Base-by-base conservation (phyloP, 495 filamentous ascomycete genomes). In the Lasiosphaeria miniovina region DNA sequence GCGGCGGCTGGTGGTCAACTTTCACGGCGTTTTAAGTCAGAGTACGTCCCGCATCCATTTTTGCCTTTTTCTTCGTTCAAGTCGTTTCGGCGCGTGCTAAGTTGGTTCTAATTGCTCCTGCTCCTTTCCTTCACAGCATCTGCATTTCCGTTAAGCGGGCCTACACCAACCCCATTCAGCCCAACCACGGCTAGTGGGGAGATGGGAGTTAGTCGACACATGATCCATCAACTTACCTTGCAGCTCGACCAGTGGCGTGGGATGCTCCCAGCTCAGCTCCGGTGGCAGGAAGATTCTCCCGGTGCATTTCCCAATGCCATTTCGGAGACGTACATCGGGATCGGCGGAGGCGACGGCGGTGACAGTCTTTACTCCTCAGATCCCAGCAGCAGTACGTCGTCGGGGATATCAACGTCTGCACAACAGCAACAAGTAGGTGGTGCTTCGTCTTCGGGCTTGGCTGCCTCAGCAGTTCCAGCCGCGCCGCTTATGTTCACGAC, bases 181-280 rank as follows among this genome's bases (percentile, higher is more conserved):
- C 53, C 58, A 5, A 40, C 52, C 24, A 32, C 32, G 10, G 14
- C 17, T 52, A 32, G 46, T 3, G 14, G 14, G 7, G 38, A 41
- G 15, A 45, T 53, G 5, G 49, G 55, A 4, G 33, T 62, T 41
- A 68, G 36, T 17, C 67, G 69, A 9, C 58, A 60, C 15, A 73
- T 72, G 14, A 77, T 83, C 46, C 76, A 74, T 35, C 75, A 80
- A 57, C 76, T 84, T 48, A 73, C 73, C 3, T 61, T 72, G 9
- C 77, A 83, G 58, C 72, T 86, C 3, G 79, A 80, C 1, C 71
- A 77, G 54, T 86, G 83, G 84, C 77, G 82, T 10, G 73, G 75
- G 17, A 64, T 85, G 56, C 75, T 86, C 4, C 83, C 83, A 3
- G 60, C 68, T 4, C 71, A 75, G 34, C 62, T 86, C 24, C 78